These are phyloP conservation scores for Trichoderma asperelloides DNA, from an alignment of 495 filamentous ascomycete species.

Conservation along the genomic window DNA sequence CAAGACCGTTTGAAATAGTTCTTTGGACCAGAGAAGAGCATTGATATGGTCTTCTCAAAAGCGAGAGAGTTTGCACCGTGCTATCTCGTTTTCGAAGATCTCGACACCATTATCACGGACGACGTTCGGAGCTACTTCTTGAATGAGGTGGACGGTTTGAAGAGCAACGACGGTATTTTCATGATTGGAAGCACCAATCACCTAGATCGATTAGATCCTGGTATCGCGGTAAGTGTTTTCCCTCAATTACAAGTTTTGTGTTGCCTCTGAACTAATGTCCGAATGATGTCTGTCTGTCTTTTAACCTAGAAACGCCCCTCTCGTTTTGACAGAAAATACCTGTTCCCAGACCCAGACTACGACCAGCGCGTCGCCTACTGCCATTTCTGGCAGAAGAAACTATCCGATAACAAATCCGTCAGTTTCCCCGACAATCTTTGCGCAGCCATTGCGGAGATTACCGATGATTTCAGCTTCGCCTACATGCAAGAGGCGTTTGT, in stretches of 20 bases:
- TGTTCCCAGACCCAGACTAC: conserved; percentile 45
- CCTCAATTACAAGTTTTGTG: neutral
- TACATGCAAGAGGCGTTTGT: conserved; percentile 60
- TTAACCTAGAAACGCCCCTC: conserved; percentile 43
- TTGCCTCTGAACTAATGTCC: too few relatives aligned
- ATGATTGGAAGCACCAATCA: conserved; percentile 59
- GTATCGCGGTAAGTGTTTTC: conserved; percentile 36
- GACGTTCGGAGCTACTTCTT: conserved; percentile 54
- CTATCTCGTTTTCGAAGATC: conserved; percentile 53
- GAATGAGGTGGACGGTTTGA: conserved; percentile 63
- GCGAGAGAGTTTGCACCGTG: conserved; percentile 45
- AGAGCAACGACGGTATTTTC: conserved; percentile 57
- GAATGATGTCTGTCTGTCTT: too few relatives aligned
- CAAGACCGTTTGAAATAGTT: conserved; percentile 14
- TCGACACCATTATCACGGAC: conserved; percentile 51
- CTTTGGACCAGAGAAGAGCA: conserved; percentile 34
- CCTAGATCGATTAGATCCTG: conserved; percentile 49
- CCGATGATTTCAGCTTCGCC: conserved; percentile 53
- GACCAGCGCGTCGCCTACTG: conserved; percentile 48
- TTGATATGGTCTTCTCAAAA: conserved; percentile 39
- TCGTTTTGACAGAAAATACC: conserved; percentile 57
- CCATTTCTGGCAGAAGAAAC: conserved; percentile 50
- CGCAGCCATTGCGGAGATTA: conserved; percentile 47
- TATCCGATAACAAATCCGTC: conserved; percentile 42
- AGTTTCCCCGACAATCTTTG: conserved; percentile 48